Evolutionary conservation across 2,329 filamentous ascomycete species (phyloP), one percentile per base, ranked within the genome.

Genomic region (Xylaria hypoxylon): DNA sequence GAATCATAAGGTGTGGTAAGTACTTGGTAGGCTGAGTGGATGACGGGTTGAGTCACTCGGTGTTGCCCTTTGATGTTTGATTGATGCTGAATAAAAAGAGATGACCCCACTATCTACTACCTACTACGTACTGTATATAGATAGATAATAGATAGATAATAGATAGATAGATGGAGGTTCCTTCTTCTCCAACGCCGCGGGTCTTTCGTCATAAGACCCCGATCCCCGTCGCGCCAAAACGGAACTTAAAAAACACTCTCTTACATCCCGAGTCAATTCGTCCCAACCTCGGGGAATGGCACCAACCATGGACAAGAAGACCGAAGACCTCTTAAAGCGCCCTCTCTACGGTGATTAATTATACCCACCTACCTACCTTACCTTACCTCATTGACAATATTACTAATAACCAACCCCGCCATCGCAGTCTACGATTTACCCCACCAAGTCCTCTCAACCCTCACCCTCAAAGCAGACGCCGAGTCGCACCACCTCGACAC

Each of bases 351-450:
- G 84, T 85, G 77, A 55, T 13, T 59, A n/a, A 10, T 38, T 19
- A 24, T 10, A n/a, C n/a, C n/a, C n/a, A n/a, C 28, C 11, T 44
- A 31, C 11, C 28, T 48, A 10, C 48, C 24, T 47, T 33, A 22
- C 53, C 42, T 24, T 22, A 17, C 31, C 38, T 17, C 35, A 31
- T 38, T 38, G 42, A 19, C 42, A 38, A 51, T 28, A 33, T 57
- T 31, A 47, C 40, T 64, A 67, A 71, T 45, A 26, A 56, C 35
- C 64, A 57, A 70, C 62, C 72, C 72, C 76, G 69, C 64, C 53
- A 65, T 77, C 56, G 19, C 58, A 94, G 92, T 95, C 64, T 97
- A 94, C 79, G 91, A 96, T 77, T 86, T 97, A 26, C 93, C 93
- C 0, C 82, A 86, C 66, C 88, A 94, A 76, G 85, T 97, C 52